phyloP scores from a whole-genome alignment of 2,329 filamentous ascomycete genomes.

The Aureobasidium subglaciale region DNA sequence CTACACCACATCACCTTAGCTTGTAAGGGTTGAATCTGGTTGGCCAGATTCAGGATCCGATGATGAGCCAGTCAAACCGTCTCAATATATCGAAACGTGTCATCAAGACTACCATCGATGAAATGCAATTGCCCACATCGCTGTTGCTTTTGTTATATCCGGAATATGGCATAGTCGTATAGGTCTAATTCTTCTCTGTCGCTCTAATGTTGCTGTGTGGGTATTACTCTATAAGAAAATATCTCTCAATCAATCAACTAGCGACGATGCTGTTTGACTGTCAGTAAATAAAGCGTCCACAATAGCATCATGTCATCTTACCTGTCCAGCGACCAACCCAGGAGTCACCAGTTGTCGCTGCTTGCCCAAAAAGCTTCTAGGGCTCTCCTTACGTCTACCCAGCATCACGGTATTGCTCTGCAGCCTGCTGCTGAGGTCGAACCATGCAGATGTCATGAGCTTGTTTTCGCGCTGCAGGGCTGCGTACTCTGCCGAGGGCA shows the following conservation, averaged over 20 bases:
- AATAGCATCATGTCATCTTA: neutral
- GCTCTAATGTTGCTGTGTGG: too few species aligned
- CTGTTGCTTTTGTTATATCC: too few species aligned
- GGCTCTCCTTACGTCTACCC: conserved; percentile 65
- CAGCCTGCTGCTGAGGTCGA: conserved; percentile 68
- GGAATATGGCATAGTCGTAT: too few species aligned
- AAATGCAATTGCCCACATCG: too few species aligned
- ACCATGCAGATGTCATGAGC: conserved; percentile 78
- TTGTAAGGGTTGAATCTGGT: conserved; percentile 5
- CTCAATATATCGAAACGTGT: neutral
- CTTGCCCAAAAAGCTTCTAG: conserved; percentile 78
- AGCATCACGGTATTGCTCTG: conserved; percentile 79
- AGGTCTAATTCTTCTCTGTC: too few species aligned
- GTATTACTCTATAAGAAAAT: too few species aligned
- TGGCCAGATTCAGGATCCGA: conserved; percentile 14
- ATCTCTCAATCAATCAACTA: neutral
- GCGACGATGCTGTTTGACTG: neutral
- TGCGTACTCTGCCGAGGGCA: conserved; percentile 42
- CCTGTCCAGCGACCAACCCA: conserved; percentile 10
- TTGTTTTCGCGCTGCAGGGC: conserved; percentile 71
- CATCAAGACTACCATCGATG: too few species aligned
- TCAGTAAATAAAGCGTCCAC: neutral
- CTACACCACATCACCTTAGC: conserved; percentile 15
- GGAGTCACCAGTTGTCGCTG: conserved; percentile 50
- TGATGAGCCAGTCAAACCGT: neutral